Conservation (phyloP, 2,329 filamentous ascomycete genomes). For the Claviceps arundinis region DNA sequence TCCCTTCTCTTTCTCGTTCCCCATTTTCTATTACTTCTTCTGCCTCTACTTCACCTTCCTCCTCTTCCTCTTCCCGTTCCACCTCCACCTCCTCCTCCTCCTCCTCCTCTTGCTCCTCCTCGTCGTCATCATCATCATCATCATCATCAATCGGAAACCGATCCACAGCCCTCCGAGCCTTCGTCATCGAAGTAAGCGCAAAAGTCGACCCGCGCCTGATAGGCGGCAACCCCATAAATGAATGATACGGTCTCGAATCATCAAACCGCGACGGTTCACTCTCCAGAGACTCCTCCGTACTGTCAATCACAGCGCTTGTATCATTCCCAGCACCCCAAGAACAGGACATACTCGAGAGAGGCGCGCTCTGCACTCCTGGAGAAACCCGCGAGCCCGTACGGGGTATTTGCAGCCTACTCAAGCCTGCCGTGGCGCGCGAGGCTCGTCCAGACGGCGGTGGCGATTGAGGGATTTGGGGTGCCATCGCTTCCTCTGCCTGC, state of each 20-base stretch:
- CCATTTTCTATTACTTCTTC: too few relatives aligned
- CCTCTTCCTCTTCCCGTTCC: neutral
- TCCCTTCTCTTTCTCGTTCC: too few relatives aligned
- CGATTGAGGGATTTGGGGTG: slow-evolving; percentile 1
- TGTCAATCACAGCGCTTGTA: neutral
- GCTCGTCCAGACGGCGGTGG: neutral
- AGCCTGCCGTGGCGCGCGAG: slow-evolving; percentile 6
- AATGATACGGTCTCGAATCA: slow-evolving; percentile 29
- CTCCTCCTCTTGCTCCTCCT: neutral
- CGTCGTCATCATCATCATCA: slow-evolving; percentile 9
- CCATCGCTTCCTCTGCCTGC: slow-evolving; percentile 1
- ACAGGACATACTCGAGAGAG: neutral
- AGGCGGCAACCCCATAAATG: slow-evolving; percentile 44
- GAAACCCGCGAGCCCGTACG: neutral
- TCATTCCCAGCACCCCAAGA: neutral
- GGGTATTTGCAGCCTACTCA: slow-evolving; percentile 8
- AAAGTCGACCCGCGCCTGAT: slow-evolving; percentile 46
- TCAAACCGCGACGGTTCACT: slow-evolving; percentile 13
- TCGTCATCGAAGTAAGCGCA: slow-evolving; percentile 24
- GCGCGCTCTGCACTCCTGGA: neutral
- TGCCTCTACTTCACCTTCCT: neutral
- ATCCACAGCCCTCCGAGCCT: slow-evolving; percentile 17
- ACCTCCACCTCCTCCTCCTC: neutral
- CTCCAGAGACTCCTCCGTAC: slow-evolving; percentile 1
- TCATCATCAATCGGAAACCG: slow-evolving; percentile 22